A percentile compares a stretch with the other conserved stretches of the same genome.
Evolutionary conservation across 108 stramenopile genomes (phyloP).

Genomic region (Parietichytrium sp.): DNA sequence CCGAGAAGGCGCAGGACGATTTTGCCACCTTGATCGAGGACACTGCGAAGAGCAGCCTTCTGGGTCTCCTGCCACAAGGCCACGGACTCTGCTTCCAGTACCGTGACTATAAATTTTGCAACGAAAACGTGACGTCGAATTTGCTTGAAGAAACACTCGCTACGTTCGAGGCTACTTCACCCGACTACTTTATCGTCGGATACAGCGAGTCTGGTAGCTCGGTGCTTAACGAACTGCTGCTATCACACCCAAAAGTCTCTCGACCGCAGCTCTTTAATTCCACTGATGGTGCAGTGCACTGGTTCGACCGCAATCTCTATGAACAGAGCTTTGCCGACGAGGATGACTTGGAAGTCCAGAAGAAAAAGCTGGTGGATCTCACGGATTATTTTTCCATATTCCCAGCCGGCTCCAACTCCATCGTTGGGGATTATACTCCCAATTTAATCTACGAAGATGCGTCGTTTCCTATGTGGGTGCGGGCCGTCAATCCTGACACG

Average conservation of each 20-base stretch:
- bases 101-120: too few relatives aligned
- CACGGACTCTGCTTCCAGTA: too few relatives aligned
- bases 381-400: not conserved
- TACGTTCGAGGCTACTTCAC: too few relatives aligned
- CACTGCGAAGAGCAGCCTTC: too few relatives aligned
- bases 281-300: not conserved
- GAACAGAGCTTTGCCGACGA: too few relatives aligned
- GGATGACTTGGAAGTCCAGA: too few relatives aligned
- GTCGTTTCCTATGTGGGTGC: slow-evolving; percentile 25
- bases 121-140: too few relatives aligned
- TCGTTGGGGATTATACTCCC: slow-evolving; percentile 9
- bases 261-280: too few relatives aligned
- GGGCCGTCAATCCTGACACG: slow-evolving; percentile 11
- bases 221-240: not conserved
- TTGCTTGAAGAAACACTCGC: too few relatives aligned
- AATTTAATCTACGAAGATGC: slow-evolving; percentile 1
- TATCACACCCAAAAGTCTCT: not conserved
- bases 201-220: slow-evolving; percentile 9
- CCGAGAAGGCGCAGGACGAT: too few relatives aligned
- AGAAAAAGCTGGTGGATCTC: not conserved
- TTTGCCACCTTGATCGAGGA: too few relatives aligned
- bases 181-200: not conserved
- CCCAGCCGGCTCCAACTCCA: not conserved
- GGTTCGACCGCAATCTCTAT: not conserved
- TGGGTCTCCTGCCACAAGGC: too few relatives aligned